Conservation (phyloP, 2,329 filamentous ascomycete genomes). For the Aspergillus pseudoterreus region DNA sequence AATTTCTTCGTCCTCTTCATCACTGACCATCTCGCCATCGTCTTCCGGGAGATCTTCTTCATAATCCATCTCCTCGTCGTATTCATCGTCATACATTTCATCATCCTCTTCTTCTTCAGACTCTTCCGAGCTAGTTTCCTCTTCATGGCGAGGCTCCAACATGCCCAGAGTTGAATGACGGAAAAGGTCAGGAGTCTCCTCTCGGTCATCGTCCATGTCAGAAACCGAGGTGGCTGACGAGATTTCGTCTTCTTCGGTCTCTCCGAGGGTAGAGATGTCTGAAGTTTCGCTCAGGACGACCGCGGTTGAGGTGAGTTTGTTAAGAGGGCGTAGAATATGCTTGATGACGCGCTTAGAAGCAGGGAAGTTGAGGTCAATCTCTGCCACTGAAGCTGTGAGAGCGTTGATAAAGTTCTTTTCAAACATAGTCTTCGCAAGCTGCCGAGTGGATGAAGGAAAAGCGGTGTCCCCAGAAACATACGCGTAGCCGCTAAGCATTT, state of each 20-base stretch:
- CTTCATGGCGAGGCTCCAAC: slow-evolving; percentile 78
- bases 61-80: slow-evolving; percentile 87
- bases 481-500: slow-evolving; percentile 80
- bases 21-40: slow-evolving; percentile 83
- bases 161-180: slow-evolving; percentile 94
- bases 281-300: slow-evolving; percentile 79
- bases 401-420: slow-evolving; percentile 93
- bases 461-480: slow-evolving; percentile 52
- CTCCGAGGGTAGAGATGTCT: slow-evolving; percentile 64
- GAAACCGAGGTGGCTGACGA: slow-evolving; percentile 84
- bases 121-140: slow-evolving; percentile 72
- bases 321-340: slow-evolving; percentile 87
- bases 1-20: slow-evolving; percentile 72
- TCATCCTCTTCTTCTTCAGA: slow-evolving; percentile 73
- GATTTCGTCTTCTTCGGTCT: slow-evolving; percentile 80
- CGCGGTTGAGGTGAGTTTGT: slow-evolving; percentile 81
- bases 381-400: slow-evolving; percentile 85
- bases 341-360: slow-evolving; percentile 92
- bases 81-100: slow-evolving; percentile 90
- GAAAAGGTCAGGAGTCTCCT: slow-evolving; percentile 95
- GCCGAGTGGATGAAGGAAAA: slow-evolving; percentile 63
- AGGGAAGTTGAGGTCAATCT: slow-evolving; percentile 92
- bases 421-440: slow-evolving; percentile 92
- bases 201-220: slow-evolving; percentile 77
- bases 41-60: slow-evolving; percentile 76